Percentiles rank a stretch among this genome's conserved stretches.
Evolutionary conservation across 2,329 filamentous ascomycete species (phyloP).

Genomic region (Trichoderma atroviride): DNA sequence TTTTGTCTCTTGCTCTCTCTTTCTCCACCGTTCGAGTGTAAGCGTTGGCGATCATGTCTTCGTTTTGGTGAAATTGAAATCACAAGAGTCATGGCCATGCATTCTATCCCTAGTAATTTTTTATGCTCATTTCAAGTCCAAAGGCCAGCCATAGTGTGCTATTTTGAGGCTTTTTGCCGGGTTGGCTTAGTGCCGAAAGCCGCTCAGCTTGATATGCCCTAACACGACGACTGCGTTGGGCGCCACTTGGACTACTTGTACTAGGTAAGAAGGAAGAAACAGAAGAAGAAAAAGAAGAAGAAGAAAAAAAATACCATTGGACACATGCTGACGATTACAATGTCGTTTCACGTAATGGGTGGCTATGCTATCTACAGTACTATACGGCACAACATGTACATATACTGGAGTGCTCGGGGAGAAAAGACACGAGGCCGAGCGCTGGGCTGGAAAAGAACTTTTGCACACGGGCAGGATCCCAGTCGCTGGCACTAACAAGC

Average conservation of each 20-base stretch:
- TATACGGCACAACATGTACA: neutral
- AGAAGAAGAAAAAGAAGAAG: neutral
- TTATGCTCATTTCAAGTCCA: neutral
- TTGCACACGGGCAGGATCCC: conserved; percentile 6
- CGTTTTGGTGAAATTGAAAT: neutral
- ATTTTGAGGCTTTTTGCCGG: neutral
- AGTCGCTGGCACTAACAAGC: neutral
- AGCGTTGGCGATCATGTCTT: neutral
- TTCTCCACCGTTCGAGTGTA: neutral
- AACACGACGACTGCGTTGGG: neutral
- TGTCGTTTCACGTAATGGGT: conserved; percentile 2
- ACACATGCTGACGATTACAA: neutral
- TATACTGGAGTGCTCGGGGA: neutral
- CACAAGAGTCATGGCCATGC: neutral
- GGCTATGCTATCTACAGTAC: neutral
- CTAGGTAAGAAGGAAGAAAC: neutral
- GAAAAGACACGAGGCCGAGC: neutral
- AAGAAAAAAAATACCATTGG: neutral
- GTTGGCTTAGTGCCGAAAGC: neutral
- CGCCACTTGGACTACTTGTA: neutral
- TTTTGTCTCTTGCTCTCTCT: neutral
- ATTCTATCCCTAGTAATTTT: neutral
- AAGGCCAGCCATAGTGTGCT: neutral
- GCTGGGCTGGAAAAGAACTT: neutral
- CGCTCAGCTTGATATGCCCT: neutral